phyloP scores from a whole-genome alignment of 139 green algal genomes.

The Coelastrella sp. region DNA sequence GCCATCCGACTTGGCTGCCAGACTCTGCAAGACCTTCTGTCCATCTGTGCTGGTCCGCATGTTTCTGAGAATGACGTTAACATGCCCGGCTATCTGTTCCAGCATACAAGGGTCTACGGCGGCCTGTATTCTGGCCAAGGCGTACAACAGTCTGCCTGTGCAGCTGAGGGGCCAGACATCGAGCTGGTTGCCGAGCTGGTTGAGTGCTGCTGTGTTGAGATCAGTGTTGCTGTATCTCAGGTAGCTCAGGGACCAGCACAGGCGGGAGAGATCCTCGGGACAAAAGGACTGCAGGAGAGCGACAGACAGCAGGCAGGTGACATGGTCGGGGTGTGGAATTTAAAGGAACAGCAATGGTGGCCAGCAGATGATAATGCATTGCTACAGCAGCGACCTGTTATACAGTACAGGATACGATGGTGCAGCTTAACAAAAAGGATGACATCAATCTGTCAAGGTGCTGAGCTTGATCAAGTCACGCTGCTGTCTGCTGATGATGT shows the following conservation, averaged over 20 bases:
- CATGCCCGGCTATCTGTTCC: not conserved
- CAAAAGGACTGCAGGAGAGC: constrained; percentile 25
- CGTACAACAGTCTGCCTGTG: constrained; percentile 5
- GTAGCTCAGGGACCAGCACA: not conserved
- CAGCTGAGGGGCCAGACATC: constrained; percentile 41
- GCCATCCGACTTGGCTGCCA: not conserved
- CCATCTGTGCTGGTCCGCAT: constrained; percentile 45
- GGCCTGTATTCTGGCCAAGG: constrained; percentile 9
- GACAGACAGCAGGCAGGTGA: not conserved
- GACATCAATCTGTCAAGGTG: no score
- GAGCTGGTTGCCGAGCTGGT: constrained; percentile 15
- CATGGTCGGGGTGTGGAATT: not conserved
- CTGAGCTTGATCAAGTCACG: no score
- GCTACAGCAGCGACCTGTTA: no score
- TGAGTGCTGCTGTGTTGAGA: constrained; percentile 30
- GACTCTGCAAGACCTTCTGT: not conserved
- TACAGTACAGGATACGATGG: no score
- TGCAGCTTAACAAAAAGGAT: no score
- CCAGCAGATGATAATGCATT: no score
- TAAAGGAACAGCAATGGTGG: no score
- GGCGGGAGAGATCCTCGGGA: constrained; percentile 29
- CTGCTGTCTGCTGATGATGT: no score
- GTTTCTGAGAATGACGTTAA: constrained; percentile 2
- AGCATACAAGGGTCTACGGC: not conserved
- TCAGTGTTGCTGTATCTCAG: constrained; percentile 9